phyloP scores from a whole-genome alignment of 169 alveolate species.

The Cryptosporidium felis region DNA sequence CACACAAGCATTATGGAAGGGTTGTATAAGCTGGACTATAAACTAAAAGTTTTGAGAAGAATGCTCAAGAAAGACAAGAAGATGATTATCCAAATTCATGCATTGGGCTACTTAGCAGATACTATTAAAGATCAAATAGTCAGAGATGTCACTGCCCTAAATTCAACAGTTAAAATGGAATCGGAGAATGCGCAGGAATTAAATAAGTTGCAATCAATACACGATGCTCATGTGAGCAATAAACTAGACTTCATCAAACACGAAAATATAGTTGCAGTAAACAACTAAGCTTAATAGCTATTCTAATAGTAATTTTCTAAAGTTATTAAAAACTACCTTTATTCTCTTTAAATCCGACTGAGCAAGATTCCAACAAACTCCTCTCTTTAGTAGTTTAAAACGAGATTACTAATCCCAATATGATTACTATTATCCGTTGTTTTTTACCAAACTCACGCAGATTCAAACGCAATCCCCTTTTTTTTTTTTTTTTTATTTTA shows the following conservation, averaged over 20 bases:
- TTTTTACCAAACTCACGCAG: too few relatives aligned
- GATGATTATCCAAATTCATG: constrained; percentile 41
- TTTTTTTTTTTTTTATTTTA: too few relatives aligned
- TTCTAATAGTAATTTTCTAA: too few relatives aligned
- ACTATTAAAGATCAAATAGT: constrained; percentile 51
- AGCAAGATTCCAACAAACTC: too few relatives aligned
- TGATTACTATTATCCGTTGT: too few relatives aligned
- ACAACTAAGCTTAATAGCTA: neutral
- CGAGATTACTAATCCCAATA: too few relatives aligned
- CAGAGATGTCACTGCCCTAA: constrained; percentile 59
- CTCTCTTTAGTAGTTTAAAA: too few relatives aligned
- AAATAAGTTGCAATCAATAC: constrained; percentile 34
- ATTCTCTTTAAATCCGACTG: too few relatives aligned
- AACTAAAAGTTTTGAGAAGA: constrained; percentile 21
- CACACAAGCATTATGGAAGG: constrained; percentile 54
- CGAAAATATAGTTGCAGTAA: constrained; percentile 57
- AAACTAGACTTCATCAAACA: constrained; percentile 44
- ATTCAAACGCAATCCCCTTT: too few relatives aligned
- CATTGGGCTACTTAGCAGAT: constrained; percentile 45
- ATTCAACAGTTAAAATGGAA: constrained; percentile 30
- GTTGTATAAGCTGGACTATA: constrained; percentile 42
- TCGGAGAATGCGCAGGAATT: constrained; percentile 45
- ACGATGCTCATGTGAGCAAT: constrained; percentile 32
- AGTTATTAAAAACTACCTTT: too few relatives aligned
- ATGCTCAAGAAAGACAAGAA: constrained; percentile 32